Evolutionary conservation across 1,284 basidiomycete species (phyloP), one percentile per base, ranked within the genome.

Genomic region (Megacollybia platyphylla): DNA sequence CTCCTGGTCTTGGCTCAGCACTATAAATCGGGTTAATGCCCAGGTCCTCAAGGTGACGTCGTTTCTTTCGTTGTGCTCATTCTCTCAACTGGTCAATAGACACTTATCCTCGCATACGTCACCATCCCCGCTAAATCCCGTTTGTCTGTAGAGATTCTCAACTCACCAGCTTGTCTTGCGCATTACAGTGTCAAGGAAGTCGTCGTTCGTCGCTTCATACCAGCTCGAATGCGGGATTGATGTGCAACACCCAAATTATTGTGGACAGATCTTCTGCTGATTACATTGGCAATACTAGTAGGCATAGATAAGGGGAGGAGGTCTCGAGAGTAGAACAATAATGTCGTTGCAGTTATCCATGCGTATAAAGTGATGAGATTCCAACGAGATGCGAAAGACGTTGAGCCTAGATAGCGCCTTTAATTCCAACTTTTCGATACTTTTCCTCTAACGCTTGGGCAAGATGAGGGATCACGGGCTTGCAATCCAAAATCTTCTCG

Each of bases 1-100:
- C 54, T 70, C 79, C 27, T 99, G 96, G 96, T 78, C 87, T 8
- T 97, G 93, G 92, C 76, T 99, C 31, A 91, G 88, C 59, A 98
- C 96, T 1, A 76, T 97, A 46, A 98, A 97, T 57, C 81, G 96
- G 18, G 94, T 98, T 13, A 97, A 97, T 59, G 84, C 87, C 0
- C 91, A 97, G 58, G 96, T 98, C 2, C 90, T 92, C 64, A 99
- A 99, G 76, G 92, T 82, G 37, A 24, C 17, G 30, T 13, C 37
- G 15, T 45, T 20, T 20, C 24, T 30, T 15, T 18, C 35, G 26
- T 45, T 38, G 44, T 41, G 26, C 10, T 41, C 37, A 17, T 29
- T 24, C 18, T 7, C 40, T 11, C 31, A 39, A 6, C 41, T 30
- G 11, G 44, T 42, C 18, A 18, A 17, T 47, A 93, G 91, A 96